Conservation (phyloP, 306 rosid species). For the Cicer arietinum region DNA sequence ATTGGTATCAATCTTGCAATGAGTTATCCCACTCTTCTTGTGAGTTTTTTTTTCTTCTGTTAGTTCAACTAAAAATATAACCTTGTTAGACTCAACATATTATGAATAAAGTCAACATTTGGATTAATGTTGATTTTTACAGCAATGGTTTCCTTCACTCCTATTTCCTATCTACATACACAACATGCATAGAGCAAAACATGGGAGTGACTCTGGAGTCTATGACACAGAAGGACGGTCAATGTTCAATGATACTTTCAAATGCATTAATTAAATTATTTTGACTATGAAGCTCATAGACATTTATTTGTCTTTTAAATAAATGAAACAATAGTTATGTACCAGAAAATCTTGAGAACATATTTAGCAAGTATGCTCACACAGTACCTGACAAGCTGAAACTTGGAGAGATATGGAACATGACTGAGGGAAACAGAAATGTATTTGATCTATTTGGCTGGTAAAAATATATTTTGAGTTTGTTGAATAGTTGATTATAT, state of each 20-base stretch:
- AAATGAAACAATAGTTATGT: constrained; percentile 53
- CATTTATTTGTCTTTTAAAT: not conserved
- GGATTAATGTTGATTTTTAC: not conserved
- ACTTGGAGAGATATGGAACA: constrained; percentile 69
- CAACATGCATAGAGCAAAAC: constrained; percentile 69
- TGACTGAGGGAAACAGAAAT: constrained; percentile 78
- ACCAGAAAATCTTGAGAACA: constrained; percentile 71
- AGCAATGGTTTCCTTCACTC: constrained; percentile 85
- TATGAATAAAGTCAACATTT: no score
- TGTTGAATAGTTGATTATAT: not conserved
- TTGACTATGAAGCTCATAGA: not conserved
- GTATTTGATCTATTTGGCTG: constrained; percentile 75
- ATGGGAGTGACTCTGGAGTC: constrained; percentile 34
- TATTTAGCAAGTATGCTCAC: constrained; percentile 75
- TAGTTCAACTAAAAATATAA: no score
- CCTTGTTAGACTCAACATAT: no score
- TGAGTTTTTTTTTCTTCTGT: constrained; percentile 44
- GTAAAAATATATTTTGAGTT: constrained; percentile 39
- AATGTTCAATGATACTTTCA: not conserved
- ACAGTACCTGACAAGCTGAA: constrained; percentile 71
- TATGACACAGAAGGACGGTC: constrained; percentile 95
- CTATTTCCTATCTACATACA: constrained; percentile 72
- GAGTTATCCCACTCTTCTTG: constrained; percentile 77
- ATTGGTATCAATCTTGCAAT: constrained; percentile 51
- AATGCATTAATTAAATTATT: not conserved